A percentile compares a stretch with the other conserved stretches of the same genome.
Conservation (phyloP, 2,329 filamentous ascomycete species). For the Orbilia javanica region DNA sequence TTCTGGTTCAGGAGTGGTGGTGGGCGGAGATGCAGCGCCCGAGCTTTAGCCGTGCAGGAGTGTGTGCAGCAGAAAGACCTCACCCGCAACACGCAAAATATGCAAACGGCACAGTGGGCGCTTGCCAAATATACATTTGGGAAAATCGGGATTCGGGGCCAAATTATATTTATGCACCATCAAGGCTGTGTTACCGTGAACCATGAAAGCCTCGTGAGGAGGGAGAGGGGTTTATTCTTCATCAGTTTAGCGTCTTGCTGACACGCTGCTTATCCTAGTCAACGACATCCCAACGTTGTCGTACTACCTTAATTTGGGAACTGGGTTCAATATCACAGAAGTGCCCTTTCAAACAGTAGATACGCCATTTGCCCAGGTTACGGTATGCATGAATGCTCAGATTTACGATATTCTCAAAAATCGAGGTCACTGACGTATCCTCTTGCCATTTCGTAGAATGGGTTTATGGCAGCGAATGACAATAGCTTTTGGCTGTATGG, state of each 20-base stretch:
- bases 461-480: conserved; percentile 61
- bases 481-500: conserved; percentile 61
- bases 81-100: conserved; percentile 10
- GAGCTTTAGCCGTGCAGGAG: not conserved
- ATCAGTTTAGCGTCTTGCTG: conserved; percentile 17
- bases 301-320: conserved; percentile 52
- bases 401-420: not conserved
- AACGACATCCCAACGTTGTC: conserved; percentile 35
- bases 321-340: conserved; percentile 45
- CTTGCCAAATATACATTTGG: conserved; percentile 8
- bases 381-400: conserved; percentile 22
- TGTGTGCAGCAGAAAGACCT: not conserved
- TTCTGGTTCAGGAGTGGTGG: conserved; percentile 1
- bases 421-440: conserved; percentile 1
- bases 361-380: conserved; percentile 44
- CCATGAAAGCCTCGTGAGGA: conserved; percentile 7
- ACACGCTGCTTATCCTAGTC: conserved; percentile 29
- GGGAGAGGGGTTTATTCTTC: not conserved
- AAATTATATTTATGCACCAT: conserved; percentile 10
- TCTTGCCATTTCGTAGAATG: conserved; percentile 38
- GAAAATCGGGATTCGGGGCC: not conserved
- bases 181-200: conserved; percentile 3
- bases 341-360: conserved; percentile 49
- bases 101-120: not conserved
- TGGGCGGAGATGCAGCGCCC: not conserved